Evolutionary conservation across 345 rosid genomes (phyloP).

Genomic region (Kernera saxatilis): DNA sequence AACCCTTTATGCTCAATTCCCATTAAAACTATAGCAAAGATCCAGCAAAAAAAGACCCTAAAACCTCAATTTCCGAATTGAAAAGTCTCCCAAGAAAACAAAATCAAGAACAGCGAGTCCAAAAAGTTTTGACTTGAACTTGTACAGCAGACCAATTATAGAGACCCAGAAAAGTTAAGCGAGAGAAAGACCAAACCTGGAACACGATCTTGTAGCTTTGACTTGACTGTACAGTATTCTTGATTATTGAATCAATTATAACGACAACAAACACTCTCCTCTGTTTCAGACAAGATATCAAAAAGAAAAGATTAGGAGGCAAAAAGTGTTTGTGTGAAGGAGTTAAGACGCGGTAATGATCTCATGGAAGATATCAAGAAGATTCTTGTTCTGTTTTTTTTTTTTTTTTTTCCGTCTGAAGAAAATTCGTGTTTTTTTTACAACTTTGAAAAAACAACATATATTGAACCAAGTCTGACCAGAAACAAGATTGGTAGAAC

Average conservation of each 20-base stretch:
- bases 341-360: background rate
- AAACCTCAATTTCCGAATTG: background rate
- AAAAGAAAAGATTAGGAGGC: background rate
- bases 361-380: too few species aligned
- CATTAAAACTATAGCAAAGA: background rate
- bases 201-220: constrained; percentile 23
- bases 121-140: background rate
- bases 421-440: too few species aligned
- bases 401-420: too few species aligned
- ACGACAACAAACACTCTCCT: background rate
- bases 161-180: constrained; percentile 13
- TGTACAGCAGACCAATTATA: background rate
- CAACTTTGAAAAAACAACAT: too few species aligned
- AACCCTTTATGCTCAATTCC: constrained; percentile 3
- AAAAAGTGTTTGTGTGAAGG: background rate
- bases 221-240: constrained; percentile 23
- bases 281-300: background rate
- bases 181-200: constrained; percentile 20
- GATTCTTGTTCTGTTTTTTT: background rate
- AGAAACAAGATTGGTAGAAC: too few species aligned
- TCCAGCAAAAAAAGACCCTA: constrained; percentile 7
- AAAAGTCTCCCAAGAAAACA: constrained; percentile 5
- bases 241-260: background rate
- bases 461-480: too few species aligned
- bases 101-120: background rate